A percentile compares a stretch with the other conserved stretches of the same genome.
phyloP scores from a whole-genome alignment of 768 basidiomycete genomes.

The Leccinum obscurum region DNA sequence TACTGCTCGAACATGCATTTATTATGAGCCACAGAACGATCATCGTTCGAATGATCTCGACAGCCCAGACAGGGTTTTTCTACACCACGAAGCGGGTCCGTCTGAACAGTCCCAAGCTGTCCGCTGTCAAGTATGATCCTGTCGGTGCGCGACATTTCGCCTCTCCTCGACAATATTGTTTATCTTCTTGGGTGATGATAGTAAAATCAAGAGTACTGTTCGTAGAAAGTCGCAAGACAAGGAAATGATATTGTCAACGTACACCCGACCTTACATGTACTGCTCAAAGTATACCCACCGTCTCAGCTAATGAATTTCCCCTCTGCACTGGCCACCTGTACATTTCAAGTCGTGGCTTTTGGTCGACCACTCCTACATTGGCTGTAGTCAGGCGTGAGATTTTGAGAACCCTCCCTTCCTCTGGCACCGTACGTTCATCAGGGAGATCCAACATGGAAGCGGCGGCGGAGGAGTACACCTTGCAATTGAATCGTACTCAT shows the following conservation, averaged over 20 bases:
- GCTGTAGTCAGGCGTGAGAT: not conserved
- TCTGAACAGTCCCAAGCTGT: slow-evolving; percentile 66
- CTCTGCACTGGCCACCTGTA: not conserved
- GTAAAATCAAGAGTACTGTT: slow-evolving; percentile 75
- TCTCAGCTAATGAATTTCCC: not conserved
- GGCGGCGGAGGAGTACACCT: slow-evolving; percentile 6
- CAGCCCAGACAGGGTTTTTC: slow-evolving; percentile 90
- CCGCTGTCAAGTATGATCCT: slow-evolving; percentile 93
- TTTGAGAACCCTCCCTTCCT: not conserved
- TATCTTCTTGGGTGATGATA: slow-evolving; percentile 26
- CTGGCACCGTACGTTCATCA: not conserved
- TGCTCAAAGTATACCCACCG: not conserved
- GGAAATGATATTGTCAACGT: slow-evolving; percentile 41
- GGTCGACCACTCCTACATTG: not conserved
- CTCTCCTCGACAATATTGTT: not conserved
- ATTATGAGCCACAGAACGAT: slow-evolving; percentile 55
- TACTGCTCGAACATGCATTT: not conserved
- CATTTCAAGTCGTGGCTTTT: not conserved
- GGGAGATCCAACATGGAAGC: not conserved
- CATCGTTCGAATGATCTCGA: slow-evolving; percentile 86
- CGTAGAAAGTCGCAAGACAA: slow-evolving; percentile 75
- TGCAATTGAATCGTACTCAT: slow-evolving; percentile 25
- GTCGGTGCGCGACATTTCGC: slow-evolving; percentile 51
- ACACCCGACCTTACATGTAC: not conserved
- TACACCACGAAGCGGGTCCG: slow-evolving; percentile 82